Conservation (phyloP, 2,329 filamentous ascomycete species). For the Penicillium sp. region DNA sequence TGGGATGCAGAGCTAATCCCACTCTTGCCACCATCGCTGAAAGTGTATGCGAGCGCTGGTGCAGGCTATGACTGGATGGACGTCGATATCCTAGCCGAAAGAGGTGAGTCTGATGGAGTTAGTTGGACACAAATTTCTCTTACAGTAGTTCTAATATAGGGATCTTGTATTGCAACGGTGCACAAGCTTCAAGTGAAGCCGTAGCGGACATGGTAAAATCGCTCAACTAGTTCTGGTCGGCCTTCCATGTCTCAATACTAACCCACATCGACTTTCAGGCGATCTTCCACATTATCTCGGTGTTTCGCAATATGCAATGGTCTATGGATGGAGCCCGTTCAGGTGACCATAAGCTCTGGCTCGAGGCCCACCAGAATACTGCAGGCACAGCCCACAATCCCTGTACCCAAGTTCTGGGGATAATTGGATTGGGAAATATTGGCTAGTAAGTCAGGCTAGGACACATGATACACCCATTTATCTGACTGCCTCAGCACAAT, state of each 20-base stretch:
- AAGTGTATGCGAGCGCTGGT: slow-evolving; percentile 10
- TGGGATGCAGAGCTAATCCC: slow-evolving; percentile 14
- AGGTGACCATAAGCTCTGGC: slow-evolving; percentile 8
- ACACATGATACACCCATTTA: background rate
- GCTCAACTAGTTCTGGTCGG: background rate
- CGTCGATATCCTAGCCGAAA: slow-evolving; percentile 10
- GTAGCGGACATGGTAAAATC: slow-evolving; percentile 10
- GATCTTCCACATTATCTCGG: slow-evolving; percentile 10
- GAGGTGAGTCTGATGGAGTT: background rate
- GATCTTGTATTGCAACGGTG: slow-evolving; percentile 10
- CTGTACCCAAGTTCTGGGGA: slow-evolving; percentile 6
- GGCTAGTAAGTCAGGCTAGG: slow-evolving; percentile 1
- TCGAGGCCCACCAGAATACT: slow-evolving; percentile 13
- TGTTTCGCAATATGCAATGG: slow-evolving; percentile 15
- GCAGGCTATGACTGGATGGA: slow-evolving; percentile 15
- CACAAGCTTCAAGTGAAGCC: slow-evolving; percentile 9
- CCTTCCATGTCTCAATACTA: no score
- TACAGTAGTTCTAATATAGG: background rate
- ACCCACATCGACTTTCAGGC: background rate
- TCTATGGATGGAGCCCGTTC: slow-evolving; percentile 13
- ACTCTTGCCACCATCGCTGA: slow-evolving; percentile 6
- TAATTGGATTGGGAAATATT: slow-evolving; percentile 12
- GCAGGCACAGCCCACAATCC: slow-evolving; percentile 12
- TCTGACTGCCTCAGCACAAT: slow-evolving; percentile 4
- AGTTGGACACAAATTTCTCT: background rate